phyloP scores from a whole-genome alignment of 345 rosid species.

The Salix caprea region DNA sequence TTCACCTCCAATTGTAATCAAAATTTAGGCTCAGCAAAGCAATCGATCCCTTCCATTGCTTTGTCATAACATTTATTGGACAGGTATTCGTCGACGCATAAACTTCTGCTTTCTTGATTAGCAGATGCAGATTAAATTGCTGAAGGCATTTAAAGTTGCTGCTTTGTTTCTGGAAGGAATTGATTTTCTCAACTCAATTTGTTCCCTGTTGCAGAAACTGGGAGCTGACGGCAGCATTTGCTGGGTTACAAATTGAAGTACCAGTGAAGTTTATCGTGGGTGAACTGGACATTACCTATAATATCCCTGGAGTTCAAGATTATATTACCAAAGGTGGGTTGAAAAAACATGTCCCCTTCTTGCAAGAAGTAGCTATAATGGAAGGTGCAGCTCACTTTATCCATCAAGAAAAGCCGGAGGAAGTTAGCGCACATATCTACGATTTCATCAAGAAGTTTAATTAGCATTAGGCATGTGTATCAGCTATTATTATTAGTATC shows the following conservation, averaged over 20 bases:
- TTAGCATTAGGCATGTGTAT: background rate
- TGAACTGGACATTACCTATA: conserved; percentile 7
- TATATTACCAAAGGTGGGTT: conserved; percentile 8
- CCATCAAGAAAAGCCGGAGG: conserved; percentile 11
- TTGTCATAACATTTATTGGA: too few relatives aligned
- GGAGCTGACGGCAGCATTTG: conserved; percentile 21
- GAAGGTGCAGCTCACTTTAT: conserved; percentile 16
- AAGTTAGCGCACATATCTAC: conserved; percentile 7
- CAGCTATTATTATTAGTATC: background rate
- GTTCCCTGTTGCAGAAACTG: conserved; percentile 13
- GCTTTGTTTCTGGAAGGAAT: background rate
- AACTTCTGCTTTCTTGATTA: background rate
- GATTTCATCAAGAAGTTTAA: conserved; percentile 23
- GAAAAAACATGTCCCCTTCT: conserved; percentile 9
- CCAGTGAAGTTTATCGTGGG: conserved; percentile 20
- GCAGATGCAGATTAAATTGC: background rate
- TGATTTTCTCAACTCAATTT: background rate
- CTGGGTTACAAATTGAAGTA: conserved; percentile 11
- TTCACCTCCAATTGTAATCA: background rate
- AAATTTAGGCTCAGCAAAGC: background rate
- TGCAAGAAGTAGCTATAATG: conserved; percentile 13
- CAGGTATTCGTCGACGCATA: background rate
- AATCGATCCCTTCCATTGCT: background rate
- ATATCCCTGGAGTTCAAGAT: conserved; percentile 8
- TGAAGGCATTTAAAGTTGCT: background rate